Evolutionary conservation across 1,284 basidiomycete genomes (phyloP).

Genomic region (Austroboletus rostrupii): DNA sequence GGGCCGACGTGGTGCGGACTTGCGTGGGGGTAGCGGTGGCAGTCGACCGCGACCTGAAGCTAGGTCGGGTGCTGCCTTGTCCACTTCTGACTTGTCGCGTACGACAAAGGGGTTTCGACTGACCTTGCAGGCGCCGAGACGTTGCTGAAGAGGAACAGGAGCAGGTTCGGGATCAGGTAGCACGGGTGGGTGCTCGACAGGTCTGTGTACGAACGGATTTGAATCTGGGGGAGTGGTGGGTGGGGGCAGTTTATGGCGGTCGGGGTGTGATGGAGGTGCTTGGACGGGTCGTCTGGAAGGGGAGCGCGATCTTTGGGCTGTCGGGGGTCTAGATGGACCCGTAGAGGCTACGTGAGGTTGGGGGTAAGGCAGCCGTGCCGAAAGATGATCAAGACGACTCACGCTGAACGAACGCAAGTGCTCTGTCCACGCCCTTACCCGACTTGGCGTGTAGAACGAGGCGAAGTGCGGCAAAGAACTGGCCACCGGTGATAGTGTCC

Average conservation of each 20-base stretch:
- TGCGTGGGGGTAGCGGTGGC: constrained; percentile 35
- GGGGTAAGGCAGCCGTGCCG: constrained; percentile 8
- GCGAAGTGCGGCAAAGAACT: constrained; percentile 70
- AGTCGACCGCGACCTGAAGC: constrained; percentile 15
- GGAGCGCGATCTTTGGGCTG: constrained; percentile 13
- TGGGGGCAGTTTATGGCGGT: constrained; percentile 18
- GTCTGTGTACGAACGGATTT: constrained; percentile 26
- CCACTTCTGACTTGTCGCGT: constrained; percentile 18
- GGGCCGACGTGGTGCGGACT: constrained; percentile 25
- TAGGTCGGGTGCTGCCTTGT: constrained; percentile 7
- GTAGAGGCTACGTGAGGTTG: constrained; percentile 18
- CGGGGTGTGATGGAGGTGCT: constrained; percentile 22
- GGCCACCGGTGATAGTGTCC: constrained; percentile 58
- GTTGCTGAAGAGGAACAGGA: constrained; percentile 21
- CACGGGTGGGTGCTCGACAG: constrained; percentile 12
- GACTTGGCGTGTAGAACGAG: constrained; percentile 59
- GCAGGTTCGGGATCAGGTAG: constrained; percentile 18
- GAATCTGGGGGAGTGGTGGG: constrained; percentile 17
- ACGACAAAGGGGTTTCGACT: constrained; percentile 31
- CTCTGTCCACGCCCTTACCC: constrained; percentile 56
- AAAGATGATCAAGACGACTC: constrained; percentile 14
- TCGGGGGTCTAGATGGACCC: constrained; percentile 6
- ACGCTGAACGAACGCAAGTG: constrained; percentile 72
- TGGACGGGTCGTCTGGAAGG: constrained; percentile 18
- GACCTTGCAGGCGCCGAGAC: constrained; percentile 17